phyloP scores from a whole-genome alignment of 1,284 basidiomycete genomes.

The Papiliotrema laurentii region DNA sequence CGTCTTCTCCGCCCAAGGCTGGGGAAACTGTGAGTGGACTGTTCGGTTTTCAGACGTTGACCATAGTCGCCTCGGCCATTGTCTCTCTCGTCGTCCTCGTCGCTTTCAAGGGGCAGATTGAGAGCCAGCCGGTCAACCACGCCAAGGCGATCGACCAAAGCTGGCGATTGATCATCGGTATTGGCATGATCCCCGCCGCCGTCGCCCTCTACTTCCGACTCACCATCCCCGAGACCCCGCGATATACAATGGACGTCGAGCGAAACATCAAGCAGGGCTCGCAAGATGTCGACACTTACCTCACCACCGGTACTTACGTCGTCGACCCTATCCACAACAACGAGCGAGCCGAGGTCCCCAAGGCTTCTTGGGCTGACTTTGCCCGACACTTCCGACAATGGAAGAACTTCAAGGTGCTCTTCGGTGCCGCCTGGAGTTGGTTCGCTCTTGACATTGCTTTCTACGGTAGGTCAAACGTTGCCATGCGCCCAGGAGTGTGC shows the following conservation, averaged over 20 bases:
- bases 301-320: conserved; percentile 54
- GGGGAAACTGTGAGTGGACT: conserved; percentile 48
- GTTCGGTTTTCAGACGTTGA: not conserved
- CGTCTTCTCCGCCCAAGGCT: conserved; percentile 54
- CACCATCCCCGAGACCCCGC: conserved; percentile 56
- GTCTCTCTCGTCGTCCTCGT: conserved; percentile 63
- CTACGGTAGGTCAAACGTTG: conserved; percentile 52
- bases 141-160: conserved; percentile 48
- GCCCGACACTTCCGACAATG: conserved; percentile 49
- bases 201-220: conserved; percentile 53
- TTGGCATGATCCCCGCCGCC: conserved; percentile 49
- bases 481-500: not conserved
- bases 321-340: conserved; percentile 58
- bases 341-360: conserved; percentile 61
- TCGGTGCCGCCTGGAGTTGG: conserved; percentile 56
- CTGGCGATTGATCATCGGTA: conserved; percentile 53
- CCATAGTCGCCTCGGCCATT: conserved; percentile 55
- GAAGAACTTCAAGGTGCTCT: conserved; percentile 51
- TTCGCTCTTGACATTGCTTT: conserved; percentile 70
- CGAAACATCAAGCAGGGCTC: conserved; percentile 70
- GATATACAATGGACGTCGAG: conserved; percentile 87
- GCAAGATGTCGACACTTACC: conserved; percentile 60
- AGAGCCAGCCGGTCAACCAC: conserved; percentile 50
- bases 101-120: conserved; percentile 63
- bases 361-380: conserved; percentile 64